These are phyloP conservation scores for Arxiozyma heterogenica DNA, from an alignment of 1,139 yeast species.

Conservation along the genomic window DNA sequence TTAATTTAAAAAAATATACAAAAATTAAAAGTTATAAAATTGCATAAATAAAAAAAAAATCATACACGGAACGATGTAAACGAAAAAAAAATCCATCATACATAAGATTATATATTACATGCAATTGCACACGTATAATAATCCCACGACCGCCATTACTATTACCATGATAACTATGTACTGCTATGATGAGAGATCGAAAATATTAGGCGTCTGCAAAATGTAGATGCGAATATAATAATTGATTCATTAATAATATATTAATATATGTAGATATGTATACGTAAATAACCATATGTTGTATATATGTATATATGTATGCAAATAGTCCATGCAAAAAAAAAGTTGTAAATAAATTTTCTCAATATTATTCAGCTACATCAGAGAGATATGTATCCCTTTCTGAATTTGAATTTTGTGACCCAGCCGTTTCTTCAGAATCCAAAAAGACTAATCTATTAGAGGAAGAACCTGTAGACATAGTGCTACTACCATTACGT, in stretches of 20 bases:
- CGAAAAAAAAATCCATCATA: background rate
- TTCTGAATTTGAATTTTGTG: background rate
- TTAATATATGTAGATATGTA: background rate
- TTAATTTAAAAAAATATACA: background rate
- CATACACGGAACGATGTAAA: background rate
- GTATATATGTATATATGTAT: background rate
- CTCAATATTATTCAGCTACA: background rate
- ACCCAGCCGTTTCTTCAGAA: background rate
- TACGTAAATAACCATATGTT: background rate
- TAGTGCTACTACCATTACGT: constrained; percentile 4
- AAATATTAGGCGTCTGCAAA: no score
- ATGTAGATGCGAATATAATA: no score
- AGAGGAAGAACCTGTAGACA: background rate
- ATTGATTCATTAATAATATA: no score
- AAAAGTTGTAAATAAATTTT: no score
- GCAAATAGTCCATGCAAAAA: background rate
- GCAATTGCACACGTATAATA: background rate
- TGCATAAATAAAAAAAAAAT: background rate
- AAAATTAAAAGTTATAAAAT: no score
- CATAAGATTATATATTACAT: no score
- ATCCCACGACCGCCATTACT: background rate
- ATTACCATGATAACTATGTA: background rate
- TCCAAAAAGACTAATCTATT: constrained; percentile 11
- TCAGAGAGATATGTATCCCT: background rate
- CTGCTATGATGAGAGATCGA: background rate